These are phyloP conservation scores for Casuarina equisetifolia DNA, from an alignment of 306 rosid species.

Conservation along the genomic window DNA sequence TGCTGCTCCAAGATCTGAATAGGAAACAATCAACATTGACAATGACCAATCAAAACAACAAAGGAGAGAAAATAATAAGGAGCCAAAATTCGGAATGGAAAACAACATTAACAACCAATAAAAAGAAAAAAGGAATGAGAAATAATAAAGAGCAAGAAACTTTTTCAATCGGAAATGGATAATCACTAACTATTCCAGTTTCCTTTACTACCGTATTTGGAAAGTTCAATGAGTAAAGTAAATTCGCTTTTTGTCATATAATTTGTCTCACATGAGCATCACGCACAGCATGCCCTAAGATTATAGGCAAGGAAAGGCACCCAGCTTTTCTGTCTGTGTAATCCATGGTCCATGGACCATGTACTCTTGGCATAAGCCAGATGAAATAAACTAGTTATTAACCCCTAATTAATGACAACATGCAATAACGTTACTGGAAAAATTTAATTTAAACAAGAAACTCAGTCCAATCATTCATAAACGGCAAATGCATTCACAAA, in stretches of 20 bases:
- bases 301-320: not conserved
- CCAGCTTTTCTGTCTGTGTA: not conserved
- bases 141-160: not conserved
- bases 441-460: not conserved
- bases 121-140: not conserved
- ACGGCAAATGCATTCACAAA: not conserved
- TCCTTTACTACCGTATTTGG: not conserved
- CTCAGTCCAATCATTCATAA: not conserved
- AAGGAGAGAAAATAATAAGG: not conserved
- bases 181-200: not conserved
- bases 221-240: not conserved
- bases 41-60: not conserved
- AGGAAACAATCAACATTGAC: conserved; percentile 7
- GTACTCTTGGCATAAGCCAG: not conserved
- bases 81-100: not conserved
- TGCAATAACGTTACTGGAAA: not conserved
- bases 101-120: not conserved
- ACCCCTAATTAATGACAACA: not conserved
- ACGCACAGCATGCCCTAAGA: not conserved
- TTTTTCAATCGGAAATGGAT: not conserved
- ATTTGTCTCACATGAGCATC: not conserved
- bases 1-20: conserved; percentile 46
- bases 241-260: not conserved
- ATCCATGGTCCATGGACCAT: not conserved
- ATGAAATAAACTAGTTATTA: not conserved